Conservation (phyloP, 140 eudicot genomes). For the Flaveria floridana region DNA sequence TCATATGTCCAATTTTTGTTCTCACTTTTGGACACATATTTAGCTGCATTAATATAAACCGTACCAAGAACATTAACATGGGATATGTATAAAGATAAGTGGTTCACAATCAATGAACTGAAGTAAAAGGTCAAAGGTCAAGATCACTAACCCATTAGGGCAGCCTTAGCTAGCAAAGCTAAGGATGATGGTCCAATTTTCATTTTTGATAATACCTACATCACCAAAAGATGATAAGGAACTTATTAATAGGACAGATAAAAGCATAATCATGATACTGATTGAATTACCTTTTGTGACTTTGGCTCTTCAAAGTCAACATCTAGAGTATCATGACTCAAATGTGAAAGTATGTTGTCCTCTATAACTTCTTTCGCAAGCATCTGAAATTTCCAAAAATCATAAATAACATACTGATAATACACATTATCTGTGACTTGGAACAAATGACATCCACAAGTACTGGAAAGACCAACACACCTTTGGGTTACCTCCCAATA, state of each 20-base stretch:
- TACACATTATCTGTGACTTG: not conserved
- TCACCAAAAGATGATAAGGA: conserved; percentile 16
- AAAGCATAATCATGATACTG: not conserved
- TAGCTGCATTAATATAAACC: conserved; percentile 49
- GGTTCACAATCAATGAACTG: not conserved
- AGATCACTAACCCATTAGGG: conserved; percentile 76
- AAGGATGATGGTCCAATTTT: conserved; percentile 77
- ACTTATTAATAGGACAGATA: not conserved
- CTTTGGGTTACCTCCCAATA: conserved; percentile 97
- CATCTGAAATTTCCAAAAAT: conserved; percentile 51
- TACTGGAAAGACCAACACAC: conserved; percentile 36
- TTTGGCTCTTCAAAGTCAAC: conserved; percentile 54
- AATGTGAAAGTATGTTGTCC: conserved; percentile 64
- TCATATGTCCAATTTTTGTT: conserved; percentile 66
- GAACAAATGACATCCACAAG: conserved; percentile 1
- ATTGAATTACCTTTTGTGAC: conserved; percentile 53
- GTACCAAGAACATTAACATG: conserved; percentile 18
- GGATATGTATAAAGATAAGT: not conserved
- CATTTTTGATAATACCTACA: conserved; percentile 76
- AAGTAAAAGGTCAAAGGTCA: conserved; percentile 26
- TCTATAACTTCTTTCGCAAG: conserved; percentile 89
- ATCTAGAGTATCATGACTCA: conserved; percentile 57
- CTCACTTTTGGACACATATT: conserved; percentile 71
- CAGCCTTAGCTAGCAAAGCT: conserved; percentile 77
- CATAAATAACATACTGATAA: not conserved